Evolutionary conservation across 2,329 filamentous ascomycete species (phyloP), one percentile per base, ranked within the genome.

Genomic region (Sodiomyces alkalinus): DNA sequence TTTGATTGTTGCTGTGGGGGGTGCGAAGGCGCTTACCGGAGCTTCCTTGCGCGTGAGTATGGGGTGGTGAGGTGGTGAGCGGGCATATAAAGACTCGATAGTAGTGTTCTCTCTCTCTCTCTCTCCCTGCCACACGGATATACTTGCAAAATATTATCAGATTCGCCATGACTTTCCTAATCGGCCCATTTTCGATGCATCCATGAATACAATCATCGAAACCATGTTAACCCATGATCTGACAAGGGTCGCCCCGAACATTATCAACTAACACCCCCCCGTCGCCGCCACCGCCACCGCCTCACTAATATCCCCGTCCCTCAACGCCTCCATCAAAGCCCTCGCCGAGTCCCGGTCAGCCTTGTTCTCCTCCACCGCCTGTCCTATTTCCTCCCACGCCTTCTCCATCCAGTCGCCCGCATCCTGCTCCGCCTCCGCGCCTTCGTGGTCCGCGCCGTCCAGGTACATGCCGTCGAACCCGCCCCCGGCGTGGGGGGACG

Each of bases 1-100:
- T 73, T 73, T 33, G 43, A 52, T 3, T 73, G 68, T 40, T 36
- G 44, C 4, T 73, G 68, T 29, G 60, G 60, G 8, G 50, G 45
- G 2, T 72, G 68, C 32, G 27, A 33, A 2, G 34, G 36, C 3
- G 26, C 15, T 3, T 27, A 17, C 17, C 10, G 15, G 17, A 12
- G 6, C 7, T 27, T 14, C 14, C 12, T n/a, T 19, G 19, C 26
- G n/a, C 17, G 26, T 3, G 26, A 19, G 19, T 19, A 17, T 14
- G 17, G 26, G 12, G 12, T 17, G 10, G 14, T 9, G 7, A 6
- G 9, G n/a, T 19, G 17, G n/a, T 14, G 19, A 25, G n/a, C n/a
- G n/a, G n/a, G n/a, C n/a, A n/a, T n/a, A n/a, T n/a, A n/a, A n/a
- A n/a, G n/a, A n/a, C n/a, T n/a, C n/a, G n/a, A n/a, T n/a, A n/a